Evolutionary conservation across 225 moss, liverwort and hornwort species (phyloP), one percentile per base, ranked within the genome.

Genomic region (Straminergon stramineum): DNA sequence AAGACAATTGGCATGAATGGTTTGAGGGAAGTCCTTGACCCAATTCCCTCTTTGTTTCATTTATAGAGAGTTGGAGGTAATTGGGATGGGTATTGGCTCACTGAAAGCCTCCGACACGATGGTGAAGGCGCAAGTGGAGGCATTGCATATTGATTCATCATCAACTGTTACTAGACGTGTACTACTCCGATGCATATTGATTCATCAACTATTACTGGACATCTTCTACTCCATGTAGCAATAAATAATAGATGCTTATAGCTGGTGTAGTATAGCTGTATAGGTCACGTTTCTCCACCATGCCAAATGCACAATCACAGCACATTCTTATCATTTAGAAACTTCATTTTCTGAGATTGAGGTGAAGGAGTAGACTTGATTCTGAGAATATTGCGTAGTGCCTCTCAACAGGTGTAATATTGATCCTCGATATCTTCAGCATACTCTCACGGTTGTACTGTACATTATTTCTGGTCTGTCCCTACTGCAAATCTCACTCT

Each of bases 31-130:
- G 18, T 74, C 68, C 37, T 75, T 84, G 64, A 88, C 9, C 57
- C 58, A 31, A 81, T 63, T 73, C 73, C 37, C 32, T 60, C 70
- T 45, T 55, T 60, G 30, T 24, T 69, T 85, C 11, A 87, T 61
- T 82, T 87, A 30, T 92, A 99, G 97, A 97, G 94, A 91, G 95
- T 97, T 34, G 99, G 99, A 76, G 99, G 97, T 87, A 97, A 94
- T 81, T 99, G 99, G 97, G 99, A 99, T 94, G 99, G 99, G 13
- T 99, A 97, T 85, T 99, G 97, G 99, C 97, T 99, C 56, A 97
- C 99, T 56, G 96, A 97, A 70, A 99, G 99, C 87, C 93, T 99
- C 57, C 95, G 91, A 85, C 97, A 95, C 22, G 99, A 99, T 85
- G 97, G 96, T 53, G 89, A 94, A 85, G 99, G 97, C 7, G 93